A percentile compares a stretch with the other conserved stretches of the same genome.
Evolutionary conservation across 805 yeast species (phyloP).

Genomic region (Dipodascopsis tothii): DNA sequence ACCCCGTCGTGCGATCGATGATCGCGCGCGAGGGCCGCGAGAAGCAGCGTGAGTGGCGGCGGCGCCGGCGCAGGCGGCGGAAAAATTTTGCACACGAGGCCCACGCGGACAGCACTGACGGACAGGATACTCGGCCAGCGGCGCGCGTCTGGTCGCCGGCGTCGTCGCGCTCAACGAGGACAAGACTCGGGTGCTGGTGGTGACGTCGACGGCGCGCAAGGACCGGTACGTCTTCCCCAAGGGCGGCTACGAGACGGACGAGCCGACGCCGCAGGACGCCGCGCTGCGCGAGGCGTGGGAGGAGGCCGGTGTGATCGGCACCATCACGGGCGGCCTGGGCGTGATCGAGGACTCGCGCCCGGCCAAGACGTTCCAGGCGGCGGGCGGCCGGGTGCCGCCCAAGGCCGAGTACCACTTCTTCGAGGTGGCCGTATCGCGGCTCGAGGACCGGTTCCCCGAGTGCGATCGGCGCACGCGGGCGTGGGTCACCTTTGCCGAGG

Average conservation of each 20-base stretch:
- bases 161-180: conserved; percentile 62
- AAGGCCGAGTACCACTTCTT: conserved; percentile 82
- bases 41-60: conserved; percentile 29
- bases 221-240: conserved; percentile 86
- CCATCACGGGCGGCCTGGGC: conserved; percentile 49
- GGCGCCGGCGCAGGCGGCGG: too few species aligned
- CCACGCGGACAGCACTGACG: conserved; percentile 32
- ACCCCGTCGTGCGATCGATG: conserved; percentile 30
- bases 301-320: conserved; percentile 85
- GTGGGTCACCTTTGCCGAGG: conserved; percentile 68
- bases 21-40: conserved; percentile 34
- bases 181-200: conserved; percentile 61
- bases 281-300: conserved; percentile 84
- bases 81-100: conserved; percentile 34
- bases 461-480: conserved; percentile 48
- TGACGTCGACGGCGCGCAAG: conserved; percentile 62
- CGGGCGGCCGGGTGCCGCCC: conserved; percentile 44
- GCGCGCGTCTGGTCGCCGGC: conserved; percentile 90
- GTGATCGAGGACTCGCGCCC: conserved; percentile 56
- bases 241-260: conserved; percentile 91
- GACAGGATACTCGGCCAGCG: conserved; percentile 43
- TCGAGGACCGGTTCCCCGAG: conserved; percentile 74
- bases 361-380: conserved; percentile 36
- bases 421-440: conserved; percentile 57
- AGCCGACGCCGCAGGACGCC: conserved; percentile 35